Percentiles rank a stretch among this genome's conserved stretches.
These are phyloP conservation scores for Eucalyptus sp. DNA, from an alignment of 345 rosid species.

Conservation along the genomic window DNA sequence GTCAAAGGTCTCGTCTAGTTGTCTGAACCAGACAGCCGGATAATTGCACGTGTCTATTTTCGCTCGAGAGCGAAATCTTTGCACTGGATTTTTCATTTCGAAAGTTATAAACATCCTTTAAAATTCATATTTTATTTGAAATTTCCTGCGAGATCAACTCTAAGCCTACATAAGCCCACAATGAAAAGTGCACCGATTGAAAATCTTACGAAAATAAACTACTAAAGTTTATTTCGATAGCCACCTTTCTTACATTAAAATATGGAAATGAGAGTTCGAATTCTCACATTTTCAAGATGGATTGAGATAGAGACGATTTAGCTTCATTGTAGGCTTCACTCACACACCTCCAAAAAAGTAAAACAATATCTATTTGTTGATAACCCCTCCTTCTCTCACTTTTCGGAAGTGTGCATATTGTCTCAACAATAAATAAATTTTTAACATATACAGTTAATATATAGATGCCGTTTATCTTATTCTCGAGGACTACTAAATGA, in stretches of 20 bases:
- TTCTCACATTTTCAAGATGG: accelerated
- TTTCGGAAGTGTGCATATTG: too few relatives aligned
- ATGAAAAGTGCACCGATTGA: accelerated
- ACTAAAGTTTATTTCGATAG: accelerated
- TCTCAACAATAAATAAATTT: too few relatives aligned
- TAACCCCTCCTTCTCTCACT: too few relatives aligned
- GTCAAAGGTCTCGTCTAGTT: neutral
- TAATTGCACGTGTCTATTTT: neutral
- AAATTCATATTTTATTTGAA: neutral
- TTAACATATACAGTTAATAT: neutral
- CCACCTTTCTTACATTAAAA: too few relatives aligned
- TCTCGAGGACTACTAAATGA: neutral
- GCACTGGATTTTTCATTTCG: neutral
- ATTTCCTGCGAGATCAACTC: accelerated
- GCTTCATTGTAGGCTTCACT: too few relatives aligned
- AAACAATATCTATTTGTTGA: too few relatives aligned
- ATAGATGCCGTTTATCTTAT: neutral
- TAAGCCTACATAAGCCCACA: accelerated
- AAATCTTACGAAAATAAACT: too few relatives aligned
- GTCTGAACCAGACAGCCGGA: neutral
- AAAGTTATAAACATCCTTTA: neutral
- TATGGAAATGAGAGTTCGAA: accelerated
- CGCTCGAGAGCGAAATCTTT: neutral
- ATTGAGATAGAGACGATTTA: accelerated
- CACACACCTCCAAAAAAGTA: accelerated